Conservation (phyloP, 2,329 filamentous ascomycete species). For the Aspergillus sp. region DNA sequence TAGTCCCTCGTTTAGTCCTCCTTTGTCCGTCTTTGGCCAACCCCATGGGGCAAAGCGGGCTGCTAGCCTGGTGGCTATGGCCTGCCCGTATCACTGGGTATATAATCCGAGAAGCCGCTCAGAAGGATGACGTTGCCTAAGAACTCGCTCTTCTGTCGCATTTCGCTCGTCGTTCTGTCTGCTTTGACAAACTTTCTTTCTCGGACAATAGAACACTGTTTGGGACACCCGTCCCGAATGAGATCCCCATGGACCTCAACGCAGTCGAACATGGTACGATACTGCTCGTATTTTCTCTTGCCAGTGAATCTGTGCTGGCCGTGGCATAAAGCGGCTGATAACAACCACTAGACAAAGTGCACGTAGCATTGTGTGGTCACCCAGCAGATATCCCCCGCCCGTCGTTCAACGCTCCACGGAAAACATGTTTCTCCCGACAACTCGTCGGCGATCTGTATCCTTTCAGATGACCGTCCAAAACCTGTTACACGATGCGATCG, state of each 20-base stretch:
- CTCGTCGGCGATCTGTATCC: neutral
- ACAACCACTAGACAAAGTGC: neutral
- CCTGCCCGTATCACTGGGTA: neutral
- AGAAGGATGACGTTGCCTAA: neutral
- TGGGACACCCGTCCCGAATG: neutral
- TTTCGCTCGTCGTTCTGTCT: neutral
- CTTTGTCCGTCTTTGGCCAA: neutral
- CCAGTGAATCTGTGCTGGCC: too few relatives aligned
- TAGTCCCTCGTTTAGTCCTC: neutral
- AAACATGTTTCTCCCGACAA: too few relatives aligned
- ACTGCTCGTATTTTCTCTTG: too few relatives aligned
- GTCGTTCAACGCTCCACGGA: too few relatives aligned
- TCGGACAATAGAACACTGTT: neutral
- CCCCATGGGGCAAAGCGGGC: neutral
- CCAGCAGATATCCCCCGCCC: too few relatives aligned
- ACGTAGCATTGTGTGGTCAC: neutral
- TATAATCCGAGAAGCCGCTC: neutral
- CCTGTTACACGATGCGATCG: neutral
- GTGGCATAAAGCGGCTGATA: neutral
- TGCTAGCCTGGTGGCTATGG: neutral
- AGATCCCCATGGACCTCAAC: neutral
- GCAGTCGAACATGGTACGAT: neutral
- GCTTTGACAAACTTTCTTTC: neutral
- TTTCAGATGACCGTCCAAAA: neutral
- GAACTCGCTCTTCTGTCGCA: neutral